phyloP scores from a whole-genome alignment of 768 basidiomycete species.

The Boletus pseudopeckii region DNA sequence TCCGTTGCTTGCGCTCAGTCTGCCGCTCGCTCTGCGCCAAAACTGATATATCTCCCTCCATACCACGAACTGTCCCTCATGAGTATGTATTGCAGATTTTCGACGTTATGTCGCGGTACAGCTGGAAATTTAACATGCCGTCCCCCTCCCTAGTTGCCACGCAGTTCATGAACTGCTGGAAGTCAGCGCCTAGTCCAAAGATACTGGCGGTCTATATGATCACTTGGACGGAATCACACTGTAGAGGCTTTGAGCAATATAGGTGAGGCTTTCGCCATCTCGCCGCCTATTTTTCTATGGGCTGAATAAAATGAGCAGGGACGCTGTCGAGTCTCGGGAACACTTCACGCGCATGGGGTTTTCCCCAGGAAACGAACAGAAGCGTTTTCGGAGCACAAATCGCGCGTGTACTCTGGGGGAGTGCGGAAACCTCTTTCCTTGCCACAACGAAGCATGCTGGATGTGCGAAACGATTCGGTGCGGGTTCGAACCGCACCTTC shows the following conservation, averaged over 20 bases:
- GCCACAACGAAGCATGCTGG: slow-evolving; percentile 11
- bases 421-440: slow-evolving; percentile 13
- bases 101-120: background rate
- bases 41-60: slow-evolving; percentile 9
- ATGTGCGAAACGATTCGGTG: slow-evolving; percentile 20
- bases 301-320: slow-evolving; percentile 5
- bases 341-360: background rate
- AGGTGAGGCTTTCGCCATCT: background rate
- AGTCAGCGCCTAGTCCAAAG: slow-evolving; percentile 3
- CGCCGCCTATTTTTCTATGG: background rate
- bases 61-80: slow-evolving; percentile 6
- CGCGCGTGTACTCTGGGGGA: slow-evolving; percentile 27
- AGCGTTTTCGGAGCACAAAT: slow-evolving; percentile 20
- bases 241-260: slow-evolving; percentile 15
- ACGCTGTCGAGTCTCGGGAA: slow-evolving; percentile 13
- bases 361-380: slow-evolving; percentile 22
- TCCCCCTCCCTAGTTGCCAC: slow-evolving; percentile 7
- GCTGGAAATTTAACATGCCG: background rate
- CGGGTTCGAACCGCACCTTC: slow-evolving; percentile 23
- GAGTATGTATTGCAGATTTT: background rate
- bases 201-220: slow-evolving; percentile 20
- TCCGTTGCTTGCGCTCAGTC: slow-evolving; percentile 9
- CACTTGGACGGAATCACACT: slow-evolving; percentile 14
- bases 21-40: slow-evolving; percentile 15
- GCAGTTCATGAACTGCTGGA: slow-evolving; percentile 11